Percentiles rank a stretch among this genome's conserved stretches.
Conservation (phyloP, 2,329 filamentous ascomycete species). For the Tolypocladium pustulatum region DNA sequence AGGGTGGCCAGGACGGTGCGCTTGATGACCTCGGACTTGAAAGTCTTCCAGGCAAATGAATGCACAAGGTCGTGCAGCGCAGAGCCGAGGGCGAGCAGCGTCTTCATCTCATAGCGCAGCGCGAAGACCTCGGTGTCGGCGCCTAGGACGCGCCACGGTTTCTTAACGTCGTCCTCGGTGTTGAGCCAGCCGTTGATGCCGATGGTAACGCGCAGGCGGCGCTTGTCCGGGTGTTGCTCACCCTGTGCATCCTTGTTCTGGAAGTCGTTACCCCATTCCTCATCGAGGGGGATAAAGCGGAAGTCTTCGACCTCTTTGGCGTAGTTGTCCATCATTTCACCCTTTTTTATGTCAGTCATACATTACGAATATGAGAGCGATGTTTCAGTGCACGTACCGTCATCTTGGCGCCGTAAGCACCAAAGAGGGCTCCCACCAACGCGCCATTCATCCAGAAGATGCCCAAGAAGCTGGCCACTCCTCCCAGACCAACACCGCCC, state of each 20-base stretch:
- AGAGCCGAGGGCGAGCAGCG: constrained; percentile 65
- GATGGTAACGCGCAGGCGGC: constrained; percentile 67
- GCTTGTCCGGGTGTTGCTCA: constrained; percentile 17
- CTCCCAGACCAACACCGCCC: constrained; percentile 75
- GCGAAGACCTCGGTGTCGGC: constrained; percentile 72
- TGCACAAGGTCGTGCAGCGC: constrained; percentile 62
- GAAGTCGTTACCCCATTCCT: constrained; percentile 23
- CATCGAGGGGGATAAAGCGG: constrained; percentile 62
- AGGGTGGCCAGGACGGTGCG: constrained; percentile 59
- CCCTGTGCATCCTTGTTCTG: not conserved
- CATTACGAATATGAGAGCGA: not conserved
- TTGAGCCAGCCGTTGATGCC: constrained; percentile 82
- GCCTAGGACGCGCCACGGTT: constrained; percentile 69
- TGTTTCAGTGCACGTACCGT: constrained; percentile 25
- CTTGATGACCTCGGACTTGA: constrained; percentile 66
- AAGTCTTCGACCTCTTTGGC: constrained; percentile 79
- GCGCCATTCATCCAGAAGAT: constrained; percentile 79
- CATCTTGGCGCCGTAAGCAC: constrained; percentile 75
- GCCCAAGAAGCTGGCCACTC: constrained; percentile 76
- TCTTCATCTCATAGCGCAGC: constrained; percentile 70
- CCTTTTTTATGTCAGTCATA: constrained; percentile 26
- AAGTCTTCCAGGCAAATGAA: constrained; percentile 63
- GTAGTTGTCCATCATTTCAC: constrained; percentile 79
- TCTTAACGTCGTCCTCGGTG: constrained; percentile 61
- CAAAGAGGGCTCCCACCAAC: constrained; percentile 78